These are phyloP conservation scores for Kodamaea restingae DNA, from an alignment of 805 yeast genomes.

Conservation along the genomic window DNA sequence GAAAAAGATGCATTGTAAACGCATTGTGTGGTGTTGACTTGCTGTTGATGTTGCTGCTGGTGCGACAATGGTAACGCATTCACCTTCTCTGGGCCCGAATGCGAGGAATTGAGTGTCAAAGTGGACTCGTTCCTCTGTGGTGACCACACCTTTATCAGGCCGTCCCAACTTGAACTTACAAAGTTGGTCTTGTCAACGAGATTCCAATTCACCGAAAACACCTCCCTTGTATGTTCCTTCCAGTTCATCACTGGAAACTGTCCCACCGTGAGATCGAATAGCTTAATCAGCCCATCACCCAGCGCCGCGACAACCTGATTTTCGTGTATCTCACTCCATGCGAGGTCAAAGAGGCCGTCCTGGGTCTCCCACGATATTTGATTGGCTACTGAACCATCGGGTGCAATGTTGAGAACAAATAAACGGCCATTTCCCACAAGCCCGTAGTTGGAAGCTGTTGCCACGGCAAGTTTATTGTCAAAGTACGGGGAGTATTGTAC, in stretches of 20 bases:
- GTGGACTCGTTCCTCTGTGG: constrained; percentile 56
- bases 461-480: constrained; percentile 86
- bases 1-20: constrained; percentile 78
- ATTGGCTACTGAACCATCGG: constrained; percentile 56
- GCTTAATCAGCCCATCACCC: constrained; percentile 85
- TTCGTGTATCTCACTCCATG: constrained; percentile 91
- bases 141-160: constrained; percentile 75
- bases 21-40: constrained; percentile 47
- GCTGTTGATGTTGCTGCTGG: constrained; percentile 31
- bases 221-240: constrained; percentile 76
- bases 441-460: constrained; percentile 89
- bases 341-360: constrained; percentile 82
- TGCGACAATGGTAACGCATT: constrained; percentile 29
- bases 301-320: constrained; percentile 78
- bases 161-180: constrained; percentile 89
- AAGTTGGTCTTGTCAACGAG: constrained; percentile 62
- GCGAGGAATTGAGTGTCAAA: constrained; percentile 41
- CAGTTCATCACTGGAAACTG: constrained; percentile 71
- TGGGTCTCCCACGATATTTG: constrained; percentile 77
- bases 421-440: constrained; percentile 90
- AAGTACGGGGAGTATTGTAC: constrained; percentile 88
- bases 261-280: constrained; percentile 69
- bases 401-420: constrained; percentile 62
- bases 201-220: constrained; percentile 72
- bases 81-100: constrained; percentile 4